These are phyloP conservation scores for Zizania latifolia DNA, from an alignment of 176 grass and related monocot species.

Conservation along the genomic window DNA sequence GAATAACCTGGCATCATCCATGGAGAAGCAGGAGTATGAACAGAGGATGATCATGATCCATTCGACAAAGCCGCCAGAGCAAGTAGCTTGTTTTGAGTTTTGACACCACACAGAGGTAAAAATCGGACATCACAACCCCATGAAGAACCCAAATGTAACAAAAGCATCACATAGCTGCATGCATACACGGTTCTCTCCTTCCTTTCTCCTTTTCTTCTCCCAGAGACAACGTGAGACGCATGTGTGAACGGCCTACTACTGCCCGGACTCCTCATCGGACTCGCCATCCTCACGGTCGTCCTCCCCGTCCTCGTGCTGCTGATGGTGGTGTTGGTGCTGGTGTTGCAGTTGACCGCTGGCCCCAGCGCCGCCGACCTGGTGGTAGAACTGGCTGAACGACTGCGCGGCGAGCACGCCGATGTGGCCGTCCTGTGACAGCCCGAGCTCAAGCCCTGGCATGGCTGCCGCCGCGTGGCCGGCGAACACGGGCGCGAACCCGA, in stretches of 20 bases:
- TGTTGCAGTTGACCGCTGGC: slow-evolving; percentile 48
- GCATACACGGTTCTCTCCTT: slow-evolving; percentile 28
- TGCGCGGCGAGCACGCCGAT: slow-evolving; percentile 59
- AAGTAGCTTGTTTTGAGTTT: slow-evolving; percentile 42
- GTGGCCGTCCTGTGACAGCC: slow-evolving; percentile 64
- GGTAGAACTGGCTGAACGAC: slow-evolving; percentile 62
- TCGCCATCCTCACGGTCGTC: slow-evolving; percentile 51
- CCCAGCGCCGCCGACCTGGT: slow-evolving; percentile 38
- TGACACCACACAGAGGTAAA: slow-evolving; percentile 30
- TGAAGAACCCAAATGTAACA: slow-evolving; percentile 34
- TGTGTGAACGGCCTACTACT: slow-evolving; percentile 40
- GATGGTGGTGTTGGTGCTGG: slow-evolving; percentile 46
- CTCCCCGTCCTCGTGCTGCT: slow-evolving; percentile 53
- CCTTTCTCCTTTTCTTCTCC: background rate
- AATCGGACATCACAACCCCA: slow-evolving; percentile 47
- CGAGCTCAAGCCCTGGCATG: slow-evolving; percentile 69
- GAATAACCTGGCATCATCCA: slow-evolving; percentile 19
- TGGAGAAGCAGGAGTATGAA: slow-evolving; percentile 1
- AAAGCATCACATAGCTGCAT: slow-evolving; percentile 41
- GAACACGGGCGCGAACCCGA: slow-evolving; percentile 68
- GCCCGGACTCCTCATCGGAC: slow-evolving; percentile 52
- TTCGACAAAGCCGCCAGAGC: slow-evolving; percentile 25
- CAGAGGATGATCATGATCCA: slow-evolving; percentile 37
- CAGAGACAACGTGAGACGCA: slow-evolving; percentile 9
- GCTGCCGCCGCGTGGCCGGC: slow-evolving; percentile 37